Conservation (phyloP, 345 rosid genomes). For the Sonneratia alba region DNA sequence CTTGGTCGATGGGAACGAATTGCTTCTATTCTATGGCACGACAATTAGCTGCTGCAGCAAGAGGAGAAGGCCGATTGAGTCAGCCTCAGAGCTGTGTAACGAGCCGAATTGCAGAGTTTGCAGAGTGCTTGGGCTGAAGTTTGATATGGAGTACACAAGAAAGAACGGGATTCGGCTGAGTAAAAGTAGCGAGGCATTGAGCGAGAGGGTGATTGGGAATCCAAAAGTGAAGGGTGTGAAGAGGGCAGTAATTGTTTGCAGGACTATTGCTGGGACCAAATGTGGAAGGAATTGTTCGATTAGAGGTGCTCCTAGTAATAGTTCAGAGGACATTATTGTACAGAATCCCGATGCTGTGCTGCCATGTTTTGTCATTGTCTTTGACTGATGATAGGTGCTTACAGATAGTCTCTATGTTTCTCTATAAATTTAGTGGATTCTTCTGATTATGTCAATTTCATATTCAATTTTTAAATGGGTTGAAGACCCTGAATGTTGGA, state of each 20-base stretch:
- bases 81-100: conserved; percentile 23
- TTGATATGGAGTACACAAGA: conserved; percentile 17
- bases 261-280: background rate
- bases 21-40: conserved; percentile 38
- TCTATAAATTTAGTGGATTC: too few species aligned
- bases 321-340: conserved; percentile 17
- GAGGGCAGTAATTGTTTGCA: conserved; percentile 30
- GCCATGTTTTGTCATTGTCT: conserved; percentile 42
- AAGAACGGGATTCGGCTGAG: conserved; percentile 24
- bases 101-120: conserved; percentile 34
- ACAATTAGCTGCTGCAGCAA: conserved; percentile 29
- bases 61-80: conserved; percentile 2
- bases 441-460: too few species aligned
- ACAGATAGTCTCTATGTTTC: too few species aligned
- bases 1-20: conserved; percentile 43
- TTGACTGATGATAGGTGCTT: conserved; percentile 11
- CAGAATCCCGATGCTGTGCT: conserved; percentile 29
- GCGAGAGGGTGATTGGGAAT: conserved; percentile 10
- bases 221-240: conserved; percentile 15
- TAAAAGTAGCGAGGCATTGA: conserved; percentile 22
- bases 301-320: conserved; percentile 2
- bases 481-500: too few species aligned
- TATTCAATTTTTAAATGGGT: too few species aligned
- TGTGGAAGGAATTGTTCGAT: conserved; percentile 12
- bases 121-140: conserved; percentile 22